Percentiles rank a stretch among this genome's conserved stretches.
Conservation (phyloP, 345 rosid genomes). For the Salix udensis region DNA sequence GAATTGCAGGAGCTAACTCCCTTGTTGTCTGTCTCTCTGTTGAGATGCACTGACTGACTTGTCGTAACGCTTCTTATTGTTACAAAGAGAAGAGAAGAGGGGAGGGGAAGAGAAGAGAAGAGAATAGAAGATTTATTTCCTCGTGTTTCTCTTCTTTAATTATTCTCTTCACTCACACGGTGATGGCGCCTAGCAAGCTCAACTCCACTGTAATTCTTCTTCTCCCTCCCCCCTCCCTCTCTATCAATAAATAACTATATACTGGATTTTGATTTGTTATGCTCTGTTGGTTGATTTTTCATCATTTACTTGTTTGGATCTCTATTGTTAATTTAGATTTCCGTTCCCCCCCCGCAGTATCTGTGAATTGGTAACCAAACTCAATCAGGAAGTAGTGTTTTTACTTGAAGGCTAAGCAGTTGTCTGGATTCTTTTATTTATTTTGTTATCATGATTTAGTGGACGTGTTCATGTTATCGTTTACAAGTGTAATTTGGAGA, state of each 20-base stretch:
- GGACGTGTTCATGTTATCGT: neutral
- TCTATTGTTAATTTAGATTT: neutral
- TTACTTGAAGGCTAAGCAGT: neutral
- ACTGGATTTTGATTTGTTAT: neutral
- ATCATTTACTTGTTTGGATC: neutral
- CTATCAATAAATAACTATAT: neutral
- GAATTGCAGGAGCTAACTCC: neutral
- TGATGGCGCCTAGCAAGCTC: constrained; percentile 56
- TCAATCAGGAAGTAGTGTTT: neutral
- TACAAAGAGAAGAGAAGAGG: neutral
- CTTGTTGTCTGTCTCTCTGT: neutral
- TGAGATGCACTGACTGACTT: neutral
- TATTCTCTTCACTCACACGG: neutral
- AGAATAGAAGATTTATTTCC: neutral
- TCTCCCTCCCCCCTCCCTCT: neutral
- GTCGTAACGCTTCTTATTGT: constrained; percentile 3
- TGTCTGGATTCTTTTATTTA: neutral
- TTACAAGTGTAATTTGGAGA: neutral
- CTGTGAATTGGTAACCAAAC: neutral
- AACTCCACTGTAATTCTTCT: constrained; percentile 41
- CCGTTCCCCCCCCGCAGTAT: neutral
- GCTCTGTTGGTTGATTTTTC: neutral
- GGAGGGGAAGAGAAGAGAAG: neutral
- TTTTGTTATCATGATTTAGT: neutral
- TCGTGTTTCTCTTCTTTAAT: neutral